Evolutionary conservation across 1,284 basidiomycete genomes (phyloP).

Genomic region (Wolfiporia cocos): DNA sequence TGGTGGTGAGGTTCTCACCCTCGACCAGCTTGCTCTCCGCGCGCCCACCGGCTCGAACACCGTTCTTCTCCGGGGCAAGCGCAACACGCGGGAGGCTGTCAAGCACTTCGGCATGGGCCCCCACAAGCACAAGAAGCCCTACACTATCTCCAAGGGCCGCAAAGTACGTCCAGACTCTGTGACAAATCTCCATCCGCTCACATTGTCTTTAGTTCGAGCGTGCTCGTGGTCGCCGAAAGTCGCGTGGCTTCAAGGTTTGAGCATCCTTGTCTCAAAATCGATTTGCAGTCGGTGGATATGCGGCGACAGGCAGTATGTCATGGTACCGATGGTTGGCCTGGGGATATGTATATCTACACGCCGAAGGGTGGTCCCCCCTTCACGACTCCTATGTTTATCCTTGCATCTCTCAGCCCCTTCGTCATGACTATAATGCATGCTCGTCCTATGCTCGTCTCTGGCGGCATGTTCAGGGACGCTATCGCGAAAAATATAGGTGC

Average conservation of each 20-base stretch:
- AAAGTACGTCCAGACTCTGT: slow-evolving; percentile 46
- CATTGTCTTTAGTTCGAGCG: slow-evolving; percentile 62
- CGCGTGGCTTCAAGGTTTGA: slow-evolving; percentile 87
- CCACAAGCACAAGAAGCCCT: slow-evolving; percentile 92
- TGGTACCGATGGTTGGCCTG: slow-evolving; percentile 17
- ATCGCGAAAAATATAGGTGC: too few species aligned
- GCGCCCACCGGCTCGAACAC: slow-evolving; percentile 96
- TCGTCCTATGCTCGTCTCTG: too few species aligned
- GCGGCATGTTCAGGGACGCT: too few species aligned
- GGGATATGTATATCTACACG: slow-evolving; percentile 14
- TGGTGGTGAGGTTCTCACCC: slow-evolving; percentile 91
- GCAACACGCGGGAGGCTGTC: slow-evolving; percentile 90
- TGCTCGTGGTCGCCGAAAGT: slow-evolving; percentile 92
- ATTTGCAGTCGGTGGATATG: slow-evolving; percentile 18
- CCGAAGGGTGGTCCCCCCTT: slow-evolving; percentile 11
- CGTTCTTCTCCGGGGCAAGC: slow-evolving; percentile 86
- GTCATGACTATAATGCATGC: too few species aligned
- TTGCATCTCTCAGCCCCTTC: slow-evolving; percentile 13
- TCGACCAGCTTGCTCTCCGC: slow-evolving; percentile 95
- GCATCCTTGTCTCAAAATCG: slow-evolving; percentile 19
- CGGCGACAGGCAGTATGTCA: slow-evolving; percentile 12
- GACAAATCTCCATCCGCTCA: background rate
- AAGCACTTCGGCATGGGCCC: slow-evolving; percentile 96
- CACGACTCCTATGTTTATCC: slow-evolving; percentile 20
- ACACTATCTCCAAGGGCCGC: slow-evolving; percentile 93